Evolutionary conservation across 2,329 filamentous ascomycete genomes (phyloP).

Genomic region (Aspergillus felis): DNA sequence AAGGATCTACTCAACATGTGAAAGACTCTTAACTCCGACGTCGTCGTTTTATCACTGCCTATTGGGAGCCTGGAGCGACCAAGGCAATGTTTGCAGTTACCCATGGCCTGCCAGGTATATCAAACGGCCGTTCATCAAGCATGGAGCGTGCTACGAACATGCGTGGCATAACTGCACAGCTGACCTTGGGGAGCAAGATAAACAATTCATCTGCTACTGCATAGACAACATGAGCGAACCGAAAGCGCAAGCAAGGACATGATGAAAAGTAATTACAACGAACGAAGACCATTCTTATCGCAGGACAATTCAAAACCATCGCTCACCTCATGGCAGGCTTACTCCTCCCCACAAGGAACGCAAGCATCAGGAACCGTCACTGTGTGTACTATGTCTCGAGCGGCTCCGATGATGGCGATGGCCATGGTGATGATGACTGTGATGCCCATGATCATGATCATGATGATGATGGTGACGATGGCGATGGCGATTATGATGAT

Average conservation of each 20-base stretch:
- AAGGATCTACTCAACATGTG: neutral
- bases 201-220: neutral
- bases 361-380: slow-evolving; percentile 2
- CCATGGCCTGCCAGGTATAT: neutral
- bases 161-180: too few species aligned
- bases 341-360: neutral
- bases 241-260: neutral
- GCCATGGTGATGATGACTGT: slow-evolving; percentile 1
- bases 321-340: neutral
- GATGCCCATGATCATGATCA: slow-evolving; percentile 9
- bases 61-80: neutral
- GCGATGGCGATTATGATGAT: slow-evolving; percentile 1
- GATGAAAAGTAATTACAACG: too few species aligned
- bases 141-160: neutral
- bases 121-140: neutral
- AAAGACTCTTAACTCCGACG: too few species aligned
- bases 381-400: slow-evolving; percentile 19
- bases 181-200: neutral
- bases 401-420: slow-evolving; percentile 20
- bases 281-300: neutral
- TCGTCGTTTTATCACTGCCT: neutral
- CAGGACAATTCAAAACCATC: neutral
- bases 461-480: slow-evolving; percentile 17
- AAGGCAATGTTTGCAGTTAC: neutral
- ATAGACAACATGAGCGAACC: neutral